Percentiles rank a stretch among this genome's conserved stretches.
Conservation (phyloP, 2,329 filamentous ascomycete genomes). For the Colletotrichum graminicola region DNA sequence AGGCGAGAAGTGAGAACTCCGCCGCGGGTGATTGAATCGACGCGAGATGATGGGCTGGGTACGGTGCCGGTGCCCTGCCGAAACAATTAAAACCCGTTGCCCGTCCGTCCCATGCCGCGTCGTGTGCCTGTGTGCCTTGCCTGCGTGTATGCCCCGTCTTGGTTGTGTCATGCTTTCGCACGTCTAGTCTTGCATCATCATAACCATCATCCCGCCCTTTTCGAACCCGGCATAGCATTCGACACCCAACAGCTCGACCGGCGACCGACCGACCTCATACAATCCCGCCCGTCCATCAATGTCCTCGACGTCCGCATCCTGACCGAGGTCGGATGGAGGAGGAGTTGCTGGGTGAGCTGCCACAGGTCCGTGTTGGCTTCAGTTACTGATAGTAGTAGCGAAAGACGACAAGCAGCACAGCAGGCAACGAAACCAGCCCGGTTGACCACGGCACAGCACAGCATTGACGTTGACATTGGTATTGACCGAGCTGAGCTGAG, state of each 20-base stretch:
- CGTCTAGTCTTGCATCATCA: conserved; percentile 21
- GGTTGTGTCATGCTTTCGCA: conserved; percentile 26
- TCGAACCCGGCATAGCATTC: conserved; percentile 11
- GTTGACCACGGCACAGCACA: conserved; percentile 14
- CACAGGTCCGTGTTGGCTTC: conserved; percentile 53
- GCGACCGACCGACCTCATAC: neutral
- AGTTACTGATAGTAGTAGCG: conserved; percentile 21
- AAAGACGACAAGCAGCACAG: conserved; percentile 9
- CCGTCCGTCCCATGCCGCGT: conserved; percentile 29
- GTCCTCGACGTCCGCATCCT: conserved; percentile 35
- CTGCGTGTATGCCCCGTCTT: conserved; percentile 2
- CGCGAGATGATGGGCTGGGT: conserved; percentile 39
- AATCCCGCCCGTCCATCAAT: conserved; percentile 24
- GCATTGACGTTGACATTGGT: conserved; percentile 22
- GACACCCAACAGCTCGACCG: conserved; percentile 17
- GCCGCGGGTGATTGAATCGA: conserved; percentile 25
- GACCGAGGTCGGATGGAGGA: conserved; percentile 36
- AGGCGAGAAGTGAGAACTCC: conserved; percentile 28
- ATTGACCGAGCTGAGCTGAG: neutral
- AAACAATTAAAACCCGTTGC: conserved; percentile 42
- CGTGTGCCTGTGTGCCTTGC: neutral
- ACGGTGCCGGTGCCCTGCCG: conserved; percentile 33
- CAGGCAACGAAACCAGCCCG: conserved; percentile 16
- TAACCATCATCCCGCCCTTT: conserved; percentile 5
- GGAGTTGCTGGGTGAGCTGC: conserved; percentile 52